Evolutionary conservation across 192 early-diverging fungal species (phyloP).

Genomic region (Backusella westeae): DNA sequence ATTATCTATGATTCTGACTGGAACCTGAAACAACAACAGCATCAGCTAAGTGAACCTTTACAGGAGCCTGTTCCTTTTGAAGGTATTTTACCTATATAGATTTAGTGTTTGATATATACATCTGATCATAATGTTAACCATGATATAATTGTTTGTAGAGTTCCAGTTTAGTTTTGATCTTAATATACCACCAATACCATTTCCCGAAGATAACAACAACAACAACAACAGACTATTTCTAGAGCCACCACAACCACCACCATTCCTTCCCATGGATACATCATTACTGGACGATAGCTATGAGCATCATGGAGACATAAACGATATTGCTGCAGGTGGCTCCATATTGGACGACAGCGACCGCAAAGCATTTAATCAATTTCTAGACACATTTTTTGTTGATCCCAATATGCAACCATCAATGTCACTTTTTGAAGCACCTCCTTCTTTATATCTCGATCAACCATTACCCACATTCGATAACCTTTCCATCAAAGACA

Average conservation of each 20-base stretch:
- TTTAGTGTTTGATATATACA: neutral
- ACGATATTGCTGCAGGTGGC: neutral
- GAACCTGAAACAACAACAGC: constrained; percentile 11
- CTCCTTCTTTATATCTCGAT: constrained; percentile 1
- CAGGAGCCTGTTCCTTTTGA: constrained; percentile 38
- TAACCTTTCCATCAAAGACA: neutral
- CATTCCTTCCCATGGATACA: constrained; percentile 7
- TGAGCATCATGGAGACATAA: neutral
- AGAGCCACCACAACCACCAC: constrained; percentile 4
- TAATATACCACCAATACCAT: constrained; percentile 6
- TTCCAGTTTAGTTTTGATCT: constrained; percentile 40
- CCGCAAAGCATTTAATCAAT: constrained; percentile 49
- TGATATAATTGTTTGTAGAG: constrained; percentile 19
- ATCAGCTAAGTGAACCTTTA: constrained; percentile 4
- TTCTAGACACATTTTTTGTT: constrained; percentile 48
- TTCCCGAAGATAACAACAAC: neutral
- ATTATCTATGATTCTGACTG: constrained; percentile 1
- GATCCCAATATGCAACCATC: constrained; percentile 38
- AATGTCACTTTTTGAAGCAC: neutral
- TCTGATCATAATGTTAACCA: neutral
- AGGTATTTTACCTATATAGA: constrained; percentile 19
- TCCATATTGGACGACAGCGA: constrained; percentile 37
- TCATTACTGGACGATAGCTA: neutral
- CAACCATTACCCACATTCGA: neutral
- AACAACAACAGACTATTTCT: neutral